These are phyloP conservation scores for Colletotrichum limetticola DNA, from an alignment of 2,329 filamentous ascomycete genomes.

Conservation along the genomic window DNA sequence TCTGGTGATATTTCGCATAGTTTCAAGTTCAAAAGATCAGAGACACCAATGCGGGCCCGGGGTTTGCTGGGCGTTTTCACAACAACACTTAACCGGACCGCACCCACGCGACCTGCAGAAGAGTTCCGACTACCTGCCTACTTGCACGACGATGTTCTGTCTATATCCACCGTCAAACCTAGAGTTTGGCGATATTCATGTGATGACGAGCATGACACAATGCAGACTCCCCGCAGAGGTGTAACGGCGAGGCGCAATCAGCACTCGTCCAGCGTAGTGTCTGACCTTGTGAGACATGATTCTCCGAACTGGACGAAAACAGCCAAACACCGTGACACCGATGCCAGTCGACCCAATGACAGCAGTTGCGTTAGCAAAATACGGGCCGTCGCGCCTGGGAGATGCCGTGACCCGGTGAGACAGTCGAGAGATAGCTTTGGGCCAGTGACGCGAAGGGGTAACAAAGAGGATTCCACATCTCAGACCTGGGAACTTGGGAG, in stretches of 20 bases:
- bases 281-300: conserved; percentile 19
- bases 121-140: no score
- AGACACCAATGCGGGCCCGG: not conserved
- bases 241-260: not conserved
- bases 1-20: not conserved
- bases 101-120: not conserved
- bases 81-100: not conserved
- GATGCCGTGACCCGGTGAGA: conserved; percentile 19
- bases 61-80: not conserved
- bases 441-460: conserved; percentile 15
- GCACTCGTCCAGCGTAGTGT: not conserved
- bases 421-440: conserved; percentile 1
- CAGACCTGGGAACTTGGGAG: not conserved
- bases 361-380: conserved; percentile 4
- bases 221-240: not conserved
- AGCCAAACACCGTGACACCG: not conserved
- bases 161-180: not conserved
- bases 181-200: not conserved
- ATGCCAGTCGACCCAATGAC: not conserved
- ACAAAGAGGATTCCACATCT: not conserved
- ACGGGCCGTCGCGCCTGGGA: conserved; percentile 30
- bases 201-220: not conserved
- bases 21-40: not conserved
- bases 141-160: not conserved
- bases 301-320: conserved; percentile 9